Evolutionary conservation across 768 basidiomycete species (phyloP), one percentile per base, ranked within the genome.

Genomic region (Collybia mongolica): DNA sequence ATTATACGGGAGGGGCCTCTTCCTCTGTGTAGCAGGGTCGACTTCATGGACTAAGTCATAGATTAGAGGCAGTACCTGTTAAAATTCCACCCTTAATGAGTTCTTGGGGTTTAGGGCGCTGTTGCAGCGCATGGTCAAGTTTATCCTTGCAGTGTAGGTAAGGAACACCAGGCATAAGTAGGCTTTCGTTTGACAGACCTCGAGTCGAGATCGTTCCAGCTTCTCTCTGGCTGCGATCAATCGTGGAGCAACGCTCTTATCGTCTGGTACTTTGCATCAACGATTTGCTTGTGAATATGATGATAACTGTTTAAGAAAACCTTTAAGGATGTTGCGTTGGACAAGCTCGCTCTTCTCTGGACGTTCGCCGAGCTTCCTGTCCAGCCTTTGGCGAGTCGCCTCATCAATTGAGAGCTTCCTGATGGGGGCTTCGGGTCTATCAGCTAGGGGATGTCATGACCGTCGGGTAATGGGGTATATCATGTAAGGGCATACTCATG

Each of bases 311-410:
- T 14, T 36, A 39, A 17, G 37, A 40, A 50, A 44, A 78, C 84
- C 83, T 66, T 88, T 86, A 52, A 89, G 75, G 53, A 88, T 87
- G 62, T 85, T 86, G 54, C 82, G 77, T 28, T 84, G 81, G 52
- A 86, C 73, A 39, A 89, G 72, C 39, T 84, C 79, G 36, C 75
- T 63, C 63, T 81, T 79, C n/a, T 80, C 76, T 17, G 85, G 82
- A 35, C 86, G 71, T 17, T 73, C 64, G 39, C 65, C 70, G 39
- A 86, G 70, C 44, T 71, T 71, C 59, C 74, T 76, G 68, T 86
- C 84, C 37, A 88, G 72, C 55, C 72, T 72, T 39, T 71, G 55
- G 35, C 54, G 49, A 19, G 63, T 62, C 15, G 52, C 54, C 51
- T 65, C 57, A 54, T 68, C 59, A 44, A 67, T 44, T 17, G 61